Conservation (phyloP, 2,329 filamentous ascomycete genomes). For the Pestalotiopsis sp. region DNA sequence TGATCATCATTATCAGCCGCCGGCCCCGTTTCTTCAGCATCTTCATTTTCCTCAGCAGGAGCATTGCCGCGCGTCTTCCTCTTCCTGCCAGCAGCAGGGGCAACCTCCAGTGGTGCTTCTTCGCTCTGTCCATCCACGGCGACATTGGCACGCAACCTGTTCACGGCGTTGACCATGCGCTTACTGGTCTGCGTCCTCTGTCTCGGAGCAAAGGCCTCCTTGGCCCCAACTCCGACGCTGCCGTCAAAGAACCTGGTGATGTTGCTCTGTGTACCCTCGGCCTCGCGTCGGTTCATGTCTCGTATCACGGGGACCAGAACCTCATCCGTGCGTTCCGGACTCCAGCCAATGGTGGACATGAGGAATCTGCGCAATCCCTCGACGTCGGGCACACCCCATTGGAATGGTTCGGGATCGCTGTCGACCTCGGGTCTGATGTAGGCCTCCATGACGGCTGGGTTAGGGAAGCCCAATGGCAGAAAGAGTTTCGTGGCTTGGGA, state of each 20-base stretch:
- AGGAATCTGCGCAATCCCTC: slow-evolving; percentile 82
- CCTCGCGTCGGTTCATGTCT: slow-evolving; percentile 88
- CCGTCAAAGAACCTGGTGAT: slow-evolving; percentile 93
- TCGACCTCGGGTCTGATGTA: slow-evolving; percentile 90
- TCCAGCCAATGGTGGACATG: slow-evolving; percentile 93
- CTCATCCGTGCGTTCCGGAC: slow-evolving; percentile 88
- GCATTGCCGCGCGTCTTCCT: slow-evolving; percentile 30
- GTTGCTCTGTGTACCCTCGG: slow-evolving; percentile 92
- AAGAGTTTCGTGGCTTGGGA: slow-evolving; percentile 83
- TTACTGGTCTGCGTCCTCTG: slow-evolving; percentile 69
- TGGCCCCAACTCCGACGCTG: slow-evolving; percentile 67
- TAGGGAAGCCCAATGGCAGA: slow-evolving; percentile 79
- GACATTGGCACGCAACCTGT: slow-evolving; percentile 63
- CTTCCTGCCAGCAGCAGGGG: slow-evolving; percentile 27
- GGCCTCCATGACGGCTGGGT: slow-evolving; percentile 75
- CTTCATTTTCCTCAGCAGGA: slow-evolving; percentile 23
- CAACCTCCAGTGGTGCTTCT: slow-evolving; percentile 19
- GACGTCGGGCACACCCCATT: slow-evolving; percentile 95
- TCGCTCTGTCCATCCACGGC: slow-evolving; percentile 24
- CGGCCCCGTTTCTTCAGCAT: background rate
- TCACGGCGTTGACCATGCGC: slow-evolving; percentile 76
- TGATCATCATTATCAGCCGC: slow-evolving; percentile 17
- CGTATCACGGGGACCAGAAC: slow-evolving; percentile 92
- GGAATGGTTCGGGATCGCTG: slow-evolving; percentile 73
- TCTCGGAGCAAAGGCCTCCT: slow-evolving; percentile 70